Evolutionary conservation across 225 moss, liverwort and hornwort species (phyloP).

Genomic region (Physcomitrellopsis africana): DNA sequence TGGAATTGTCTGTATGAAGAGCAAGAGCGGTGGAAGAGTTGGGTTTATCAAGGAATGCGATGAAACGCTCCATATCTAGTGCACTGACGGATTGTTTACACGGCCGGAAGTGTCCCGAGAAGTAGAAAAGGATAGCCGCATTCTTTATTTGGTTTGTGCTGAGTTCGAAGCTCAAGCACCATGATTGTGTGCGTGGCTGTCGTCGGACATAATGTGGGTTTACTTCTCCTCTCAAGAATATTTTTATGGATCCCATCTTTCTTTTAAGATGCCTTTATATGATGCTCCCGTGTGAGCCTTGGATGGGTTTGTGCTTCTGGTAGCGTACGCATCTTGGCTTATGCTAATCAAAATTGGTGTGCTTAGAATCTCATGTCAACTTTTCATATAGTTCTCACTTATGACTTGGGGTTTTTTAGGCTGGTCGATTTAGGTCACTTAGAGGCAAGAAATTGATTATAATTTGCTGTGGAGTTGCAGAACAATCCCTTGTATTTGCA

Average conservation of each 20-base stretch:
- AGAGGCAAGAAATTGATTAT: neutral
- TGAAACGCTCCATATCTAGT: neutral
- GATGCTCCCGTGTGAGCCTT: too few species aligned
- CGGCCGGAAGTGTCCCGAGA: neutral
- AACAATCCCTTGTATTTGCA: slow-evolving; percentile 73
- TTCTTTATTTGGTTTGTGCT: neutral
- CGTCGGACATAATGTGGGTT: neutral
- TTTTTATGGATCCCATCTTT: too few species aligned
- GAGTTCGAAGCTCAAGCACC: too few species aligned
- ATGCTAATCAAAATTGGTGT: neutral
- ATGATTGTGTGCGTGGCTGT: neutral
- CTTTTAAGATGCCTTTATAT: too few species aligned
- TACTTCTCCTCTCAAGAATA: too few species aligned
- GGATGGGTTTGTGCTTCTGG: neutral
- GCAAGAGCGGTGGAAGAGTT: neutral
- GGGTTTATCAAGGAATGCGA: neutral
- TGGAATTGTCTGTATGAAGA: neutral
- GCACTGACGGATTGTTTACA: neutral
- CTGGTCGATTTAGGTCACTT: slow-evolving; percentile 5
- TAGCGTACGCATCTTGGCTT: neutral
- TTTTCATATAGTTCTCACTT: neutral
- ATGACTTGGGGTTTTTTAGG: neutral
- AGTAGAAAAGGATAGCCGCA: neutral
- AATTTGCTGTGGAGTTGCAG: slow-evolving; percentile 38
- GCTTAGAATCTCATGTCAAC: neutral